Conservation (phyloP, 2,329 filamentous ascomycete species). For the Rutstroemia sp. region DNA sequence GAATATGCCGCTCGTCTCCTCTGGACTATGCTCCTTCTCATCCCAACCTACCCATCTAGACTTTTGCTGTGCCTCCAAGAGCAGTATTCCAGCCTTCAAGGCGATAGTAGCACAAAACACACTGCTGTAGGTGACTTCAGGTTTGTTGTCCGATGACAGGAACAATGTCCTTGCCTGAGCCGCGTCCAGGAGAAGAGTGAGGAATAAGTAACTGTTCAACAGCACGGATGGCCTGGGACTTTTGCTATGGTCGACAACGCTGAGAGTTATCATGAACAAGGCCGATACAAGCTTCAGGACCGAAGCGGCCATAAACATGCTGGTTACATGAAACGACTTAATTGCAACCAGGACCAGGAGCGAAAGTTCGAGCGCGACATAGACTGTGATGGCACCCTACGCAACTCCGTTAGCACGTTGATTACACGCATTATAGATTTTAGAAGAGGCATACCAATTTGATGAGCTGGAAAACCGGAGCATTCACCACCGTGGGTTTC, state of each 20-base stretch:
- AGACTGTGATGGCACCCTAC: slow-evolving; percentile 9
- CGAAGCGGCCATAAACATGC: slow-evolving; percentile 22
- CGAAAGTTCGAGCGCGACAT: not conserved
- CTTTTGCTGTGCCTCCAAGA: slow-evolving; percentile 15
- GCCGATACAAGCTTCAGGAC: not conserved
- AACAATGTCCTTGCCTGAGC: slow-evolving; percentile 13
- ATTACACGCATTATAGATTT: not conserved
- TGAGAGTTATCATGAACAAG: not conserved
- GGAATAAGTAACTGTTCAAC: slow-evolving; percentile 11
- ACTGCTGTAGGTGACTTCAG: slow-evolving; percentile 16
- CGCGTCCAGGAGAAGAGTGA: slow-evolving; percentile 12
- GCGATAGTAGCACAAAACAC: slow-evolving; percentile 6
- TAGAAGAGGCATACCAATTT: slow-evolving; percentile 23
- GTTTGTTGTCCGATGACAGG: not conserved
- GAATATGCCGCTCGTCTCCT: slow-evolving; percentile 29
- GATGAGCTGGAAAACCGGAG: slow-evolving; percentile 23
- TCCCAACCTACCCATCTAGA: slow-evolving; percentile 1
- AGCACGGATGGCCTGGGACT: slow-evolving; percentile 12
- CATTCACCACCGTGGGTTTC: slow-evolving; percentile 29
- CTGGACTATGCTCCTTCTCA: slow-evolving; percentile 10
- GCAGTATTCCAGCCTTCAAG: slow-evolving; percentile 11
- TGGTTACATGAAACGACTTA: slow-evolving; percentile 2
- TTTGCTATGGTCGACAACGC: slow-evolving; percentile 11
- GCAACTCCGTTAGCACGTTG: slow-evolving; percentile 17
- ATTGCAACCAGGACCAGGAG: not conserved